A percentile compares a stretch with the other conserved stretches of the same genome.
Conservation (phyloP, 495 filamentous ascomycete genomes). For the Physcia stellaris region DNA sequence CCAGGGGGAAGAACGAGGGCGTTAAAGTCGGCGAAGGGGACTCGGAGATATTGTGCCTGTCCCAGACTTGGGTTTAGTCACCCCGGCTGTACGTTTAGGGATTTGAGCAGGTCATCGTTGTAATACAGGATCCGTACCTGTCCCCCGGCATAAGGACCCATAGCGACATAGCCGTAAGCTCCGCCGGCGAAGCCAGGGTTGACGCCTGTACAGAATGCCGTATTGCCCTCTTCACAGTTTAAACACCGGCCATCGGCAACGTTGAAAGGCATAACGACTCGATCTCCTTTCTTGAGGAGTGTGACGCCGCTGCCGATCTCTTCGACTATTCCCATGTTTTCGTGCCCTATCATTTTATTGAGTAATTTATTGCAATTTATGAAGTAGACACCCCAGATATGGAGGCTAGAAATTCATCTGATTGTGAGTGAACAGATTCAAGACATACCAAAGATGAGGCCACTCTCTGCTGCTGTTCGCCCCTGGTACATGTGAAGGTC, state of each 20-base stretch:
- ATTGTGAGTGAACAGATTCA: not conserved
- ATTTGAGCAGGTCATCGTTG: not conserved
- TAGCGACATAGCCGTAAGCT: slow-evolving; percentile 46
- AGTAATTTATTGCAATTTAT: not conserved
- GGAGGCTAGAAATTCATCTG: not conserved
- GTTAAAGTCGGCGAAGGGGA: slow-evolving; percentile 47
- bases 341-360: too few relatives aligned
- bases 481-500: slow-evolving; percentile 34
- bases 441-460: slow-evolving; percentile 35
- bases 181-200: slow-evolving; percentile 47
- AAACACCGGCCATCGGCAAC: slow-evolving; percentile 43
- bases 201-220: slow-evolving; percentile 43
- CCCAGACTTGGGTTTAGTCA: not conserved
- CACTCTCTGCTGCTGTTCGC: slow-evolving; percentile 33
- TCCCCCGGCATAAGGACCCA: slow-evolving; percentile 43
- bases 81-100: not conserved
- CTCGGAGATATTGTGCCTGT: slow-evolving; percentile 40
- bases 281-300: slow-evolving; percentile 29
- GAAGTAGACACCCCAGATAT: not conserved
- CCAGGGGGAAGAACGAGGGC: slow-evolving; percentile 29
- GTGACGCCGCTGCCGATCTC: slow-evolving; percentile 31
- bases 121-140: too few relatives aligned
- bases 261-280: slow-evolving; percentile 41
- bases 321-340: slow-evolving; percentile 41
- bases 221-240: slow-evolving; percentile 45